phyloP scores from a whole-genome alignment of 2,329 filamentous ascomycete genomes.

The Botrytis galanthina region DNA sequence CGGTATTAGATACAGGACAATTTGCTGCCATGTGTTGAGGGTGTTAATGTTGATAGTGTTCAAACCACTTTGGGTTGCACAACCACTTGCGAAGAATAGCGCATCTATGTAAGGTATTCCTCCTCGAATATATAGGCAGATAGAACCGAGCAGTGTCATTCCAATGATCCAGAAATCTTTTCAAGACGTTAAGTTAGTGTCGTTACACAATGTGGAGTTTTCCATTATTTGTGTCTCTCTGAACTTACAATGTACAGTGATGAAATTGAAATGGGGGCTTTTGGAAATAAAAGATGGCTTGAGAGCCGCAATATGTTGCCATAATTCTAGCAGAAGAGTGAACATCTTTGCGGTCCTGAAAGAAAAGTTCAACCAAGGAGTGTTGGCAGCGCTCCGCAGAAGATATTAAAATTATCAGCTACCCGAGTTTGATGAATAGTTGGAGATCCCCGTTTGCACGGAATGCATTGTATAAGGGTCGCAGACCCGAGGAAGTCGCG shows the following conservation, averaged over 20 bases:
- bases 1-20: conserved; percentile 67
- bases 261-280: conserved; percentile 75
- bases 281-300: conserved; percentile 58
- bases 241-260: conserved; percentile 70
- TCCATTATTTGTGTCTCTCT: neutral
- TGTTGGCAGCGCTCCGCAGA: neutral
- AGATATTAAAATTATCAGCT: conserved; percentile 2
- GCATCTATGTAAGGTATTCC: conserved; percentile 78
- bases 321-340: conserved; percentile 31
- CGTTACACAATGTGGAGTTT: neutral
- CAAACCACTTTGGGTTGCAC: conserved; percentile 87
- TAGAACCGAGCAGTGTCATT: conserved; percentile 69
- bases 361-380: neutral
- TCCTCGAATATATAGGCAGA: conserved; percentile 68
- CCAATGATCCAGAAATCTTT: conserved; percentile 77
- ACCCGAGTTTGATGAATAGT: neutral
- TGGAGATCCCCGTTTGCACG: conserved; percentile 6
- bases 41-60: conserved; percentile 73
- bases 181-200: neutral
- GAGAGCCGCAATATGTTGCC: conserved; percentile 48
- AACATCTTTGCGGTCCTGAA: conserved; percentile 27
- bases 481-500: conserved; percentile 12
- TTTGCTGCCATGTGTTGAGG: conserved; percentile 69
- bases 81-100: conserved; percentile 80
- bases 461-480: conserved; percentile 12